These are phyloP conservation scores for Polygonum maritimum DNA, from an alignment of 148 eudicot species.

Conservation along the genomic window DNA sequence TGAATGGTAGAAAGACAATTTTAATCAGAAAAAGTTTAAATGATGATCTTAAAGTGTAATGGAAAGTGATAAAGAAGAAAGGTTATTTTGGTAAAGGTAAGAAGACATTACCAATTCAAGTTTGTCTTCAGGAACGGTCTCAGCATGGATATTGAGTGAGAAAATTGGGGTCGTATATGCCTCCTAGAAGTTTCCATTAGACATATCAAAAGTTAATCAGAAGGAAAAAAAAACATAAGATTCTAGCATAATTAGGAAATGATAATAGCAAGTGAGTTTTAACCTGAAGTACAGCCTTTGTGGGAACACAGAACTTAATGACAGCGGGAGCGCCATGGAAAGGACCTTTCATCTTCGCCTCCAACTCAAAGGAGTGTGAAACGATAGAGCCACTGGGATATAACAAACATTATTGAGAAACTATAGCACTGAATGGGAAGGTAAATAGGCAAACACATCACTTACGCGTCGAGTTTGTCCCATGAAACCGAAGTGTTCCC, in stretches of 20 bases:
- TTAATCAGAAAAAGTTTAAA: neutral
- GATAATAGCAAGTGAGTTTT: neutral
- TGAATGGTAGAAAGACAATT: neutral
- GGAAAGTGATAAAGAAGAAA: neutral
- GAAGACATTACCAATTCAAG: constrained; percentile 34
- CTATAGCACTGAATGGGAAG: neutral
- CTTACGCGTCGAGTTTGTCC: constrained; percentile 60
- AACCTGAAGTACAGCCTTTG: constrained; percentile 44
- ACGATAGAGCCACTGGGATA: constrained; percentile 40
- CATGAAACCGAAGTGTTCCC: constrained; percentile 54
- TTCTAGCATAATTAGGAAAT: neutral
- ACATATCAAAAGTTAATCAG: neutral
- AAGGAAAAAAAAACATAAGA: neutral
- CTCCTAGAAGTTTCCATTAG: constrained; percentile 23
- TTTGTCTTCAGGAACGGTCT: constrained; percentile 20
- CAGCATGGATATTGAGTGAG: constrained; percentile 35
- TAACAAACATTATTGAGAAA: neutral
- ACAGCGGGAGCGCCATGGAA: constrained; percentile 46
- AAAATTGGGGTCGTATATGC: constrained; percentile 51
- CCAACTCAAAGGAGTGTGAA: constrained; percentile 51
- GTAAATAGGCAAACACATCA: neutral
- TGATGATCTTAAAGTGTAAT: neutral
- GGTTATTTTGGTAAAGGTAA: neutral
- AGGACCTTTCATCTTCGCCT: constrained; percentile 35
- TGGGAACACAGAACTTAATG: constrained; percentile 42